phyloP scores from a whole-genome alignment of 805 yeast species.

The Zygosaccharomyces bailii region DNA sequence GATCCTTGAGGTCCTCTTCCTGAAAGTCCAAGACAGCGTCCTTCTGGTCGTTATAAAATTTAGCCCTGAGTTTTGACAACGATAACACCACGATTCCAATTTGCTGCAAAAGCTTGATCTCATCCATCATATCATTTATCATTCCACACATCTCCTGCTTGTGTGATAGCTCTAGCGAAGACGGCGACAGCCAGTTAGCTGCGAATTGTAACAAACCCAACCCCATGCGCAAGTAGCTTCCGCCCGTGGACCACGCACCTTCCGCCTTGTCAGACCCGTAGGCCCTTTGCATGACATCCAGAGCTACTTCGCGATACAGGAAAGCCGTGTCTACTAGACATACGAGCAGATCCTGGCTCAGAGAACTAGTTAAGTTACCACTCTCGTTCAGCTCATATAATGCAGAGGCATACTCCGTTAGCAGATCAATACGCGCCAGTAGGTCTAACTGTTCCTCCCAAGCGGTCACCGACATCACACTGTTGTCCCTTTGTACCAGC shows the following conservation, averaged over 20 bases:
- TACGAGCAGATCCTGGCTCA: slow-evolving; percentile 7
- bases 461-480: slow-evolving; percentile 6
- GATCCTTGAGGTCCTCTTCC: slow-evolving; percentile 28
- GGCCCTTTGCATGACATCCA: slow-evolving; percentile 29
- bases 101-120: slow-evolving; percentile 29
- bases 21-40: slow-evolving; percentile 31
- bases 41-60: slow-evolving; percentile 22
- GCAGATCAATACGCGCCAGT: slow-evolving; percentile 14
- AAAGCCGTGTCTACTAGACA: slow-evolving; percentile 22
- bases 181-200: neutral
- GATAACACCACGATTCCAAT: slow-evolving; percentile 31
- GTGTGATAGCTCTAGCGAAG: neutral
- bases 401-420: slow-evolving; percentile 13
- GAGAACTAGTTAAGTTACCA: neutral
- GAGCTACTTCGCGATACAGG: slow-evolving; percentile 21
- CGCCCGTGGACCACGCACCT: slow-evolving; percentile 28
- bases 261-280: slow-evolving; percentile 22
- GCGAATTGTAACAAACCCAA: slow-evolving; percentile 28
- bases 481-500: slow-evolving; percentile 9
- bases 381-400: slow-evolving; percentile 1
- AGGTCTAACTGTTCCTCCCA: slow-evolving; percentile 6
- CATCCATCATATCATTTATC: slow-evolving; percentile 12
- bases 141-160: neutral
- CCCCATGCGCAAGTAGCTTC: slow-evolving; percentile 27
- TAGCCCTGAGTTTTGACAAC: slow-evolving; percentile 29